Conservation (phyloP, 2,329 filamentous ascomycete species). For the Trichoderma citrinoviride region DNA sequence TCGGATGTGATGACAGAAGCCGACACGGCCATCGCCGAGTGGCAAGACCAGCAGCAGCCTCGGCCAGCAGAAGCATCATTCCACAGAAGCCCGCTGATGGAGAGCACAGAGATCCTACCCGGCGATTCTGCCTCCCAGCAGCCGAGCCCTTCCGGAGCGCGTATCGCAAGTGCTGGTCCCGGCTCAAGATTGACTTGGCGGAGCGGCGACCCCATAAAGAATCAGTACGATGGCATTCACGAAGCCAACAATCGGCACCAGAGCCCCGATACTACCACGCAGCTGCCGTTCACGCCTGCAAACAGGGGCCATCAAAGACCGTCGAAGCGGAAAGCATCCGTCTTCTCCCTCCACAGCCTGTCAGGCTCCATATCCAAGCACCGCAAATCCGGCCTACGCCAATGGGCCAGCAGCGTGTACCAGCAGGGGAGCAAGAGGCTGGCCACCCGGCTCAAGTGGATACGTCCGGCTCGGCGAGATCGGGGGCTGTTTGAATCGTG, state of each 20-base stretch:
- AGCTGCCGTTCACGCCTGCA: not conserved
- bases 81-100: constrained; percentile 29
- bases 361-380: constrained; percentile 30
- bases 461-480: constrained; percentile 29
- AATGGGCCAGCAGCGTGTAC: constrained; percentile 32
- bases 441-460: constrained; percentile 30
- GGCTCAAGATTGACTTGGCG: not conserved
- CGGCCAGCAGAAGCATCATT: constrained; percentile 26
- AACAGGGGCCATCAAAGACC: constrained; percentile 22
- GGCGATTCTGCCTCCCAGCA: constrained; percentile 27
- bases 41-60: constrained; percentile 29
- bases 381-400: constrained; percentile 31
- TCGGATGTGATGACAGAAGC: constrained; percentile 30
- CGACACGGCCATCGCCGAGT: constrained; percentile 28
- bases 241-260: constrained; percentile 22
- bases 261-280: constrained; percentile 23
- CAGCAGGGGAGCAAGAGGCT: constrained; percentile 30
- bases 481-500: constrained; percentile 31
- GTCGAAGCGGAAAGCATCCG: constrained; percentile 35
- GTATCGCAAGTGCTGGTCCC: not conserved
- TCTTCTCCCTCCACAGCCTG: constrained; percentile 33
- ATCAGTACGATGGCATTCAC: constrained; percentile 29
- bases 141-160: not conserved
- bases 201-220: constrained; percentile 20
- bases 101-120: constrained; percentile 30